Evolutionary conservation across 306 rosid species (phyloP).

Genomic region (Vicia faba): DNA sequence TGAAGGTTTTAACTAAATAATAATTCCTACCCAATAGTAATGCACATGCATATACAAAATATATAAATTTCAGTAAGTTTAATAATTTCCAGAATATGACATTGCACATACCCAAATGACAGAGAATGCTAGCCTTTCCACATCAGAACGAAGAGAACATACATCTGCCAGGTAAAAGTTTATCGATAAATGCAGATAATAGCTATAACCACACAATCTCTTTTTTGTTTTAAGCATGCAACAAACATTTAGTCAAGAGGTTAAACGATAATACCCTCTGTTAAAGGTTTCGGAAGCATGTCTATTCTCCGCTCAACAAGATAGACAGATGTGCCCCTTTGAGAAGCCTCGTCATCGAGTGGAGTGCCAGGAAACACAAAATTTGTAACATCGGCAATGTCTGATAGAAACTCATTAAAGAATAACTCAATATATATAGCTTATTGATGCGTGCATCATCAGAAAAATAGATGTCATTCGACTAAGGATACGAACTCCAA

Average conservation of each 20-base stretch:
- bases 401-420: slow-evolving; percentile 65
- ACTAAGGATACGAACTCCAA: slow-evolving; percentile 97
- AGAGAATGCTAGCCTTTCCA: slow-evolving; percentile 96
- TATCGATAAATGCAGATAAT: slow-evolving; percentile 26
- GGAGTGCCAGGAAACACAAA: slow-evolving; percentile 87
- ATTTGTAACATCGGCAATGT: slow-evolving; percentile 97
- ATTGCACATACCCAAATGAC: slow-evolving; percentile 82
- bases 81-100: slow-evolving; percentile 19
- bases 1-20: slow-evolving; percentile 1
- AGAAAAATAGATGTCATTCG: slow-evolving; percentile 31
- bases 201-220: neutral
- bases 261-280: slow-evolving; percentile 68
- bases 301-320: slow-evolving; percentile 97
- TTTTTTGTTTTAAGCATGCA: neutral
- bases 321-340: slow-evolving; percentile 97
- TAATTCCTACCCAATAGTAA: neutral
- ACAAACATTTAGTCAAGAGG: slow-evolving; percentile 13
- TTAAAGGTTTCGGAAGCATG: slow-evolving; percentile 98
- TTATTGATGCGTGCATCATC: slow-evolving; percentile 22
- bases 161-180: slow-evolving; percentile 62
- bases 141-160: slow-evolving; percentile 97
- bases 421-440: slow-evolving; percentile 23
- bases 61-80: slow-evolving; percentile 4
- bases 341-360: slow-evolving; percentile 90
- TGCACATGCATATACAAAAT: slow-evolving; percentile 19